These are phyloP conservation scores for Penicillium sp. DNA, from an alignment of 2,329 filamentous ascomycete species.

Conservation along the genomic window DNA sequence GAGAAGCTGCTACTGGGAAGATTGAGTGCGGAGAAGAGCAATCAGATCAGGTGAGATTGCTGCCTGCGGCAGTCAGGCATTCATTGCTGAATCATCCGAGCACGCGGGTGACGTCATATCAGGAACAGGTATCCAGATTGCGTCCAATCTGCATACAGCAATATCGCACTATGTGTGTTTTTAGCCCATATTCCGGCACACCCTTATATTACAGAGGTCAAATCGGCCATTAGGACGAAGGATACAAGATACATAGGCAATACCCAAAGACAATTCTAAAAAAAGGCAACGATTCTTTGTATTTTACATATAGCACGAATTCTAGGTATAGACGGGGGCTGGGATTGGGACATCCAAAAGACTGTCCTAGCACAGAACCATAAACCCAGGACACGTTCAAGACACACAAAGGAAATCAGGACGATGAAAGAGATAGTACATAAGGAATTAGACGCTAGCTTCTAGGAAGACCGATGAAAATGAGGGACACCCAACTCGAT, in stretches of 20 bases:
- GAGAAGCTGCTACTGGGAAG: conserved; percentile 13
- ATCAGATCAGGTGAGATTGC: conserved; percentile 25
- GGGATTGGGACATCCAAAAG: conserved; percentile 6
- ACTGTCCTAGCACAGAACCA: conserved; percentile 13
- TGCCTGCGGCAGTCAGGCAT: conserved; percentile 18
- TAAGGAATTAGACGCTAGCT: conserved; percentile 31
- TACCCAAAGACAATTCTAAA: background rate
- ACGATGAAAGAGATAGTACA: conserved; percentile 26
- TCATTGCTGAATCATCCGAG: conserved; percentile 11
- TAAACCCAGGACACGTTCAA: conserved; percentile 25
- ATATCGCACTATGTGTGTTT: no score
- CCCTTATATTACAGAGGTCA: background rate
- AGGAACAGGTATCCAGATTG: conserved; percentile 1
- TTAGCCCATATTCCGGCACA: background rate
- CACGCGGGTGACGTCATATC: conserved; percentile 13
- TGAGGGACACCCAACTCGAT: conserved; percentile 21
- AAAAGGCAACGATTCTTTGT: conserved; percentile 14
- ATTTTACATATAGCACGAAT: conserved; percentile 27
- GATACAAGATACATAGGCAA: background rate
- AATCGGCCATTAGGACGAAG: background rate
- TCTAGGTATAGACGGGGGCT: conserved; percentile 30
- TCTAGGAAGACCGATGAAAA: conserved; percentile 27
- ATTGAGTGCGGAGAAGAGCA: conserved; percentile 31
- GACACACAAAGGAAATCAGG: conserved; percentile 30
- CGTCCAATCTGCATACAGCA: background rate